Conservation (phyloP, 139 green algal genomes). For the Chara braunii region DNA sequence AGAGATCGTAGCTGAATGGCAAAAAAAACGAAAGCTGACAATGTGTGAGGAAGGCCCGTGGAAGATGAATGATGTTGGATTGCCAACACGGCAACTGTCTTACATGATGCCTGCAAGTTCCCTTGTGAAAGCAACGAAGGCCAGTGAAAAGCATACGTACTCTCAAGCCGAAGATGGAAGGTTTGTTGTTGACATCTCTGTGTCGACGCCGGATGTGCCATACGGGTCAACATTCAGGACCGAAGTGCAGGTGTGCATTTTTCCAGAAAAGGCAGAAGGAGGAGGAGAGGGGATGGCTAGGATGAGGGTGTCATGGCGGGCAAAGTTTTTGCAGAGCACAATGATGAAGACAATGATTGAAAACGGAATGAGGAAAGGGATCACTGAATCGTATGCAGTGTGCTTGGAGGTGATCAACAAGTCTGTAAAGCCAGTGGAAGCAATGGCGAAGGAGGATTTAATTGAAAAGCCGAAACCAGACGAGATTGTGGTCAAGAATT, state of each 20-base stretch:
- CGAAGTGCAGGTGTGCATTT: slow-evolving; percentile 22
- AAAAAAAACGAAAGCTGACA: too few species aligned
- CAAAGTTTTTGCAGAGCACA: slow-evolving; percentile 35
- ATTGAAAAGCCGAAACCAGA: too few species aligned
- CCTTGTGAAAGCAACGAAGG: slow-evolving; percentile 26
- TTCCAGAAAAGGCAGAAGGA: slow-evolving; percentile 3
- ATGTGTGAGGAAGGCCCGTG: too few species aligned
- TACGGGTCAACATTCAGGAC: slow-evolving; percentile 36
- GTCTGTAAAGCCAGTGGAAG: too few species aligned
- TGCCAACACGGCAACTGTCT: too few species aligned
- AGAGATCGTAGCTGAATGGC: slow-evolving; percentile 19
- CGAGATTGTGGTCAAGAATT: too few species aligned
- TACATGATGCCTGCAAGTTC: slow-evolving; percentile 32
- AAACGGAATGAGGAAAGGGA: slow-evolving; percentile 28
- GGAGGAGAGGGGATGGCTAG: background rate
- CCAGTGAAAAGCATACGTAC: slow-evolving; percentile 17
- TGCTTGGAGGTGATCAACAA: slow-evolving; percentile 27
- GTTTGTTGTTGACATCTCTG: slow-evolving; percentile 29
- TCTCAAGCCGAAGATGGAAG: slow-evolving; percentile 9
- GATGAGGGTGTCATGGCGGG: slow-evolving; percentile 16
- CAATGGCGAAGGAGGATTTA: too few species aligned
- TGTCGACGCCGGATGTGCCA: slow-evolving; percentile 35
- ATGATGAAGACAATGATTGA: slow-evolving; percentile 43
- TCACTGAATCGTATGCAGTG: slow-evolving; percentile 25
- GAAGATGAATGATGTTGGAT: too few species aligned